Base-by-base conservation (phyloP, 768 basidiomycete genomes). In the Boletus sensibilis region DNA sequence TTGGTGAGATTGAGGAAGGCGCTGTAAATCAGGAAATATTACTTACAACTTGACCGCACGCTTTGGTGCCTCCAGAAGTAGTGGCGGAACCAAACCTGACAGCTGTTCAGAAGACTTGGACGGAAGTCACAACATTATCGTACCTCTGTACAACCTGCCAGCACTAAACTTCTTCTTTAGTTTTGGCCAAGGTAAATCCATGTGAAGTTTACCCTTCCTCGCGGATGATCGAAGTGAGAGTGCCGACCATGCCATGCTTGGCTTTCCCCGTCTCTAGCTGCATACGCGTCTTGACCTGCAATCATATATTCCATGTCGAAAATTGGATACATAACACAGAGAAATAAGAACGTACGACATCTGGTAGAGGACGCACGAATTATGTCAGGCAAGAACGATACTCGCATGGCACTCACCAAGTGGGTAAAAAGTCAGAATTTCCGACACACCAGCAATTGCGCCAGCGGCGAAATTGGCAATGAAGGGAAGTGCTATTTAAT, bases 41-140 rank as follows among this genome's bases (percentile, higher is more conserved):
- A 76, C 85, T 59, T 61, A 90, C 89, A 91, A 92, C 82, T 98
- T 99, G 46, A 94, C 91, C 16, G 97, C 97, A 74, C 97, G 87
- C 77, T 99, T 99, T 2, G 97, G 97, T 16, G 97, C 97, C 74
- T 99, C 97, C 43, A 99, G 77, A 66, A 98, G 82, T 11, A 99
- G 74, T 18, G 97, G 97, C 11, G 97, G 94, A n/a, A 94, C 87
- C 56, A 99, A 85, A 63, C 96, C 88, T 90, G 50, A 20, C 33
- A 45, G 13, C 21, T 27, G 11, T 45, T 47, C 29, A 57, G 16
- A 43, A 43, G 27, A 29, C 8, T 12, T 37, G 39, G 31, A 31
- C 33, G 6, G 20, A 8, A 27, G 35, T 25, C 51, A 42, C 55
- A 55, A 38, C 10, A 38, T 29, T 14, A 5, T 12, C 29, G 40